A percentile compares a stretch with the other conserved stretches of the same genome.
These are phyloP conservation scores for Saccharomyces paradoxus DNA, from an alignment of 805 yeast species.

Conservation along the genomic window DNA sequence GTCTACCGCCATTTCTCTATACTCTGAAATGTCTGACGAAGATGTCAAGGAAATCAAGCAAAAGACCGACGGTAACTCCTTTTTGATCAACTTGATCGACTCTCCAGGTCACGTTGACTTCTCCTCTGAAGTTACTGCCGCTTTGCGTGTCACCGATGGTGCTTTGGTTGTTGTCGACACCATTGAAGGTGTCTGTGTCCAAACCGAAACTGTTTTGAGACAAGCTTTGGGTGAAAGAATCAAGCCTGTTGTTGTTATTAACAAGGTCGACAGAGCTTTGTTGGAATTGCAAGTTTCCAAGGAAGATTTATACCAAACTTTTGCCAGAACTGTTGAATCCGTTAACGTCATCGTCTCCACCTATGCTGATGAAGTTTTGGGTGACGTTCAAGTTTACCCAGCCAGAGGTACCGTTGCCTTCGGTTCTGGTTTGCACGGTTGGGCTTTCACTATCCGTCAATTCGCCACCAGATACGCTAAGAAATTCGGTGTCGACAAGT, in stretches of 20 bases:
- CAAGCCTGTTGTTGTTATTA: conserved; percentile 95
- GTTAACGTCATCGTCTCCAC: conserved; percentile 97
- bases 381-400: conserved; percentile 98
- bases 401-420: conserved; percentile 97
- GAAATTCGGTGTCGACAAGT: conserved; percentile 97
- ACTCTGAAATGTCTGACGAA: conserved; percentile 71
- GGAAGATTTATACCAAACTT: conserved; percentile 97
- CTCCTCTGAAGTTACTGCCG: conserved; percentile 99
- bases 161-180: conserved; percentile 98
- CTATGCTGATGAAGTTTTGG: conserved; percentile 78
- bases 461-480: conserved; percentile 98
- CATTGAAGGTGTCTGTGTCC: conserved; percentile 99
- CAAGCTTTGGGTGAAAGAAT: conserved; percentile 98
- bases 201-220: conserved; percentile 98
- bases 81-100: conserved; percentile 95
- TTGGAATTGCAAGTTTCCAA: conserved; percentile 96
- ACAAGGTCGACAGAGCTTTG: conserved; percentile 99
- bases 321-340: conserved; percentile 97
- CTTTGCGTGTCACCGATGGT: conserved; percentile 99
- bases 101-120: conserved; percentile 99
- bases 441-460: conserved; percentile 99
- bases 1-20: conserved; percentile 96
- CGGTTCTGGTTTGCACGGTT: conserved; percentile 99
- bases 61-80: conserved; percentile 77
- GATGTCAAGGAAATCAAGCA: conserved; percentile 84